Percentiles rank a stretch among this genome's conserved stretches.
phyloP scores from a whole-genome alignment of 495 filamentous ascomycete genomes.

The Xylaria intraflava region DNA sequence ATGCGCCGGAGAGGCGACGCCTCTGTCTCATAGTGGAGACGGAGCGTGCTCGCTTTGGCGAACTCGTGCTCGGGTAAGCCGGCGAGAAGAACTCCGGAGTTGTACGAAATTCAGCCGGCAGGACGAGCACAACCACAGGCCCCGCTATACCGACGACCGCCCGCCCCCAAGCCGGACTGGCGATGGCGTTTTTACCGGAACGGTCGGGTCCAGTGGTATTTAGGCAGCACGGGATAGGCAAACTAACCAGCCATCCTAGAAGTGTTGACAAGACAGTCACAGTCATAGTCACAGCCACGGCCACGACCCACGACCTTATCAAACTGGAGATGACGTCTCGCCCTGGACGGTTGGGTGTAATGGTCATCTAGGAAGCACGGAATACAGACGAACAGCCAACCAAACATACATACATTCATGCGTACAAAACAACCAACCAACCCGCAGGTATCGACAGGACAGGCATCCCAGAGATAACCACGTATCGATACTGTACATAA shows the following conservation, averaged over 20 bases:
- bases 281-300: too few relatives aligned
- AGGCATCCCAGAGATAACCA: neutral
- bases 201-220: constrained; percentile 16
- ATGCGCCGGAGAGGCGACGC: constrained; percentile 14
- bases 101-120: neutral
- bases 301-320: too few relatives aligned
- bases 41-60: constrained; percentile 4
- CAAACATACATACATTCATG: too few relatives aligned
- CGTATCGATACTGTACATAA: too few relatives aligned
- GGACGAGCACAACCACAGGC: too few relatives aligned
- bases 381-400: too few relatives aligned
- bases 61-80: neutral
- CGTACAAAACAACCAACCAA: neutral
- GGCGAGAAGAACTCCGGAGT: neutral
- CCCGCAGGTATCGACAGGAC: neutral
- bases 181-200: neutral
- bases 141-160: too few relatives aligned
- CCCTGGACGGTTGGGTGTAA: too few relatives aligned
- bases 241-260: neutral
- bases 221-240: constrained; percentile 17
- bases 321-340: too few relatives aligned
- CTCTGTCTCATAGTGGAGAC: constrained; percentile 17
- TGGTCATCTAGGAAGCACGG: too few relatives aligned
- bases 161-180: too few relatives aligned
- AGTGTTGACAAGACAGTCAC: neutral